These are phyloP conservation scores for Recurvomyces mirabilis DNA, from an alignment of 495 filamentous ascomycete species.

Conservation along the genomic window DNA sequence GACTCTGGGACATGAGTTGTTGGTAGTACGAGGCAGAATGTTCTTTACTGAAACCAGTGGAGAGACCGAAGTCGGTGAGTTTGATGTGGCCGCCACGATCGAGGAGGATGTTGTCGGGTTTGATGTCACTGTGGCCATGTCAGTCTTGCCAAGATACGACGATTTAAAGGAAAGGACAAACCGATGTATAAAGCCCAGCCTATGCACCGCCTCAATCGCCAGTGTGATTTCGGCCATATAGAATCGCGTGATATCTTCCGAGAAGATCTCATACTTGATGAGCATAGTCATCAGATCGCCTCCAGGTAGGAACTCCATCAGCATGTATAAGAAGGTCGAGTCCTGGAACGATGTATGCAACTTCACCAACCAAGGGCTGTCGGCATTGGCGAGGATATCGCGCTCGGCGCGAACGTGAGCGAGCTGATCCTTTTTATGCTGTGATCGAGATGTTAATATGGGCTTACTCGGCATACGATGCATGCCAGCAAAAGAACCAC, in stretches of 20 bases:
- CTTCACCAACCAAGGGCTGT: conserved; percentile 98
- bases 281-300: conserved; percentile 99
- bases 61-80: conserved; percentile 95
- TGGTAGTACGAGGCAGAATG: conserved; percentile 98
- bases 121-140: conserved; percentile 69
- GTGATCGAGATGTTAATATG: not conserved
- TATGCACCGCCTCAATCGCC: conserved; percentile 96
- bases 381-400: conserved; percentile 94
- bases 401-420: conserved; percentile 97
- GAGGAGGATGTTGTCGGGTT: conserved; percentile 95
- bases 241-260: conserved; percentile 95
- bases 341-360: conserved; percentile 97
- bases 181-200: conserved; percentile 97
- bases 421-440: conserved; percentile 95
- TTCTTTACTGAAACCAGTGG: conserved; percentile 93
- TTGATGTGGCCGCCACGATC: conserved; percentile 95
- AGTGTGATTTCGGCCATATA: conserved; percentile 98
- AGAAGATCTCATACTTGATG: conserved; percentile 99
- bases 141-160: not conserved
- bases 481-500: not conserved
- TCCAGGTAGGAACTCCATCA: conserved; percentile 98
- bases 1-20: conserved; percentile 62
- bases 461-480: not conserved
- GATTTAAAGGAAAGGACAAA: conserved; percentile 33
- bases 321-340: conserved; percentile 85